Base-by-base conservation (phyloP, 345 rosid species). In the Murraya paniculata region DNA sequence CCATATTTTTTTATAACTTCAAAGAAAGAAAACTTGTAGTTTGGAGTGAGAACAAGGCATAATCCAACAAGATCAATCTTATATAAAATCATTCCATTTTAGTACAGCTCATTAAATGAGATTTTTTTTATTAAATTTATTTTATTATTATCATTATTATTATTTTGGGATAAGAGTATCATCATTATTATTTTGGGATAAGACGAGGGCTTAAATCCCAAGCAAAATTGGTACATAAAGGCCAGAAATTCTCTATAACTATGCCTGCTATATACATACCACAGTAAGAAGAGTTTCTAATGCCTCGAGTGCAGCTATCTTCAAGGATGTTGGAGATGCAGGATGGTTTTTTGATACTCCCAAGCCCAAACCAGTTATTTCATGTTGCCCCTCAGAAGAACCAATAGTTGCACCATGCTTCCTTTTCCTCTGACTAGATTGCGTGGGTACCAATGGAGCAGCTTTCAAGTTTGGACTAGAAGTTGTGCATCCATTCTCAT, bases 221-320 rank as follows among this genome's bases (percentile, higher is more conserved):
- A 27, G 60, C 73, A 30, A 70, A 70, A 70, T 50, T 70, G 9
- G 7, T 62, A 18, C 16, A 60, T 16, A 25, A 62, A 33, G 36
- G 55, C 64, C 19, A 18, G 5, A 33, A 55, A 31, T 25, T 9
- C 57, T 79, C 25, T 53, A 25, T 2, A 31, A 41, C 70, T 30
- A 74, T 36, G 50, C 9, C 77, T 21, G 36, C 27, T 25, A 3
- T 62, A 50, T 30, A 76, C 95, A 77, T 92, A 95, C 98, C 88
- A 89, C 94, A 31, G 84, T 89, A 19, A 95, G 89, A 86, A 91
- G 94, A 76, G 87, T 80, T 86, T 91, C 91, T 56, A 94, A 79
- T 41, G 93, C 89, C 85, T 89, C 94, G 53, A 94, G 82, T 58
- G 97, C 91, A 59, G 96, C 98, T 82, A 90, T 89, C 85, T 92